Conservation (phyloP, 2,329 filamentous ascomycete genomes). For the Chalaropsis thielavioides region DNA sequence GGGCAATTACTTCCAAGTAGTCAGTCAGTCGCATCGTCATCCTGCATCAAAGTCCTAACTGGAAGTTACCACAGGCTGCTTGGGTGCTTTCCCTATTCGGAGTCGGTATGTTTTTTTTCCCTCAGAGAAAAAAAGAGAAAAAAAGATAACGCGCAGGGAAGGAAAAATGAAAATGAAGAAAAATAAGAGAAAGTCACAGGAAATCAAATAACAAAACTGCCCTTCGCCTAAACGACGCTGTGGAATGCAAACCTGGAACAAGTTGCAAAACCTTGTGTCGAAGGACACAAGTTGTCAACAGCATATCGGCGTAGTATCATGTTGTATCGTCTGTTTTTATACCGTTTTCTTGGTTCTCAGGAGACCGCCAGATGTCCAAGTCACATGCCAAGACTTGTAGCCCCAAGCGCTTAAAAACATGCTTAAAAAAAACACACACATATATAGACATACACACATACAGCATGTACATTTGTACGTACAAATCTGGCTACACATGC, state of each 20-base stretch:
- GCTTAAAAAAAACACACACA: slow-evolving; percentile 27
- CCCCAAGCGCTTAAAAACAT: slow-evolving; percentile 38
- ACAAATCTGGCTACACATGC: background rate
- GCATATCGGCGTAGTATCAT: background rate
- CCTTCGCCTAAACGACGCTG: background rate
- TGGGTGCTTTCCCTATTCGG: background rate
- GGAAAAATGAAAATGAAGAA: background rate
- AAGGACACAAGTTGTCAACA: background rate
- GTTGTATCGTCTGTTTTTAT: slow-evolving; percentile 3
- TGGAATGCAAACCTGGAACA: slow-evolving; percentile 7
- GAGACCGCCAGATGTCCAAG: background rate
- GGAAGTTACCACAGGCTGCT: background rate
- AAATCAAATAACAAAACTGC: background rate
- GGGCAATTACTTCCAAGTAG: background rate
- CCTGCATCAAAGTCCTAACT: background rate
- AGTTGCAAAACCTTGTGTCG: background rate
- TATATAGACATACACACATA: background rate
- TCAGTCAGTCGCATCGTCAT: background rate
- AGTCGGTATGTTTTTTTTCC: background rate
- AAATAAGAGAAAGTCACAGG: background rate
- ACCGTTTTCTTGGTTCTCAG: background rate
- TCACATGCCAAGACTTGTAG: slow-evolving; percentile 29
- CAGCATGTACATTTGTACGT: background rate
- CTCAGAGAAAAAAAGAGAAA: background rate
- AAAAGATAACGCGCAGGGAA: background rate